A percentile compares a stretch with the other conserved stretches of the same genome.
Conservation (phyloP, 257 asterid genomes). For the Coffea eugenioides region DNA sequence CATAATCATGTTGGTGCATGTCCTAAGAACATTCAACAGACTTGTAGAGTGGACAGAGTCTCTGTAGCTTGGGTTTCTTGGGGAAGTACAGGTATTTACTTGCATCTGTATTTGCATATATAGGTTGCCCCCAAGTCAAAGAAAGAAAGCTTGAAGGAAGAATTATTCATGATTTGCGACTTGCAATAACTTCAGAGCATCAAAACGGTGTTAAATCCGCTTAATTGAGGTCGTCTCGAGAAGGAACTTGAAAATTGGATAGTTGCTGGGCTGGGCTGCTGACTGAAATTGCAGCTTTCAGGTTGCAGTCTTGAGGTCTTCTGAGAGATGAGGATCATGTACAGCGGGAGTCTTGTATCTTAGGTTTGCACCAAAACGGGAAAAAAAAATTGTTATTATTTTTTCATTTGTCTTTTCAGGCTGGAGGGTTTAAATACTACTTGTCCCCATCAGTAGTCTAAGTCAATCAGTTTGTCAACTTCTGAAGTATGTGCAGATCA, state of each 20-base stretch:
- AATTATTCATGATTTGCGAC: neutral
- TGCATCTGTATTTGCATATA: neutral
- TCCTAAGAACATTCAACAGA: neutral
- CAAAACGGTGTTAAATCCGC: neutral
- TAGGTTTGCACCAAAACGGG: neutral
- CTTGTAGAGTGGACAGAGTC: neutral
- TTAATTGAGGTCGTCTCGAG: neutral
- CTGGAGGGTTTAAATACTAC: neutral
- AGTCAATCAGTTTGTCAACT: neutral
- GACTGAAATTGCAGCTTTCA: neutral
- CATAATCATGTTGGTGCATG: neutral
- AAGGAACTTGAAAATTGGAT: neutral
- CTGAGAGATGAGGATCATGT: constrained; percentile 8
- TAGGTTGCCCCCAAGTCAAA: constrained; percentile 6
- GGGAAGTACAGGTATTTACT: neutral
- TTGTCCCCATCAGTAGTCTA: too few relatives aligned
- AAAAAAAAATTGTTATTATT: too few relatives aligned
- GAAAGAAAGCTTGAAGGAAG: neutral
- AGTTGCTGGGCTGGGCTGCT: neutral
- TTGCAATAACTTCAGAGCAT: constrained; percentile 1
- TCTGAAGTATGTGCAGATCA: neutral
- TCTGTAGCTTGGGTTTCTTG: neutral
- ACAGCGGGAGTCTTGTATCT: constrained; percentile 7
- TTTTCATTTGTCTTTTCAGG: too few relatives aligned
- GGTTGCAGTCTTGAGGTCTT: neutral